These are phyloP conservation scores for Populus nigra DNA, from an alignment of 345 rosid species.

Conservation along the genomic window DNA sequence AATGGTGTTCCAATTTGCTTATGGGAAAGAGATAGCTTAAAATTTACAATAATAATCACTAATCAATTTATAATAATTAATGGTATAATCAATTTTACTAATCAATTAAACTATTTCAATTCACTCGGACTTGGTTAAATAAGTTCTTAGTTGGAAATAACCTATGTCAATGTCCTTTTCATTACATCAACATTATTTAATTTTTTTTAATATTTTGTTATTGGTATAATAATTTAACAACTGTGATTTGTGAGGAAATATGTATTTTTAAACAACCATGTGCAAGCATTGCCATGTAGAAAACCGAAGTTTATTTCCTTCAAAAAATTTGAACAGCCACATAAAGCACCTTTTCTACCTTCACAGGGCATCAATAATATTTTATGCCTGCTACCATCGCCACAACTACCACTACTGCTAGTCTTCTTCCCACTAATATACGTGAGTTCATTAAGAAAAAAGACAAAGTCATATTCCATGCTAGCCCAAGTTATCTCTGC, in stretches of 20 bases:
- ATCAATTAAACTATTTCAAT: too few relatives aligned
- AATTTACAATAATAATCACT: background rate
- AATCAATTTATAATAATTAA: too few relatives aligned
- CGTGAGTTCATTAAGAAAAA: background rate
- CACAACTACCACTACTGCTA: background rate
- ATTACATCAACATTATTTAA: too few relatives aligned
- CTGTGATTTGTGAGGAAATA: background rate
- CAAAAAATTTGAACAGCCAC: background rate
- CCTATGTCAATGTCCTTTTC: too few relatives aligned
- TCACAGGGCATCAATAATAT: conserved; percentile 3
- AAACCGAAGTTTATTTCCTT: background rate
- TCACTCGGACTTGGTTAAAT: too few relatives aligned
- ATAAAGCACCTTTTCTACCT: background rate
- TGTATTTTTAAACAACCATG: background rate
- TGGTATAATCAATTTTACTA: too few relatives aligned
- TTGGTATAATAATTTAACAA: too few relatives aligned
- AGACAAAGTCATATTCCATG: conserved; percentile 3
- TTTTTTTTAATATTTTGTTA: too few relatives aligned
- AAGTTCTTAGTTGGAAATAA: too few relatives aligned
- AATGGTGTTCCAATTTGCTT: background rate
- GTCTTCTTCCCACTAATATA: background rate
- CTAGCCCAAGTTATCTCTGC: background rate
- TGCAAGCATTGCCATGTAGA: background rate
- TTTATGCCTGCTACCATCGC: background rate
- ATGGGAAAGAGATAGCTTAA: background rate